Base-by-base conservation (phyloP, 2,329 filamentous ascomycete genomes). In the Ilyonectria sp. region DNA sequence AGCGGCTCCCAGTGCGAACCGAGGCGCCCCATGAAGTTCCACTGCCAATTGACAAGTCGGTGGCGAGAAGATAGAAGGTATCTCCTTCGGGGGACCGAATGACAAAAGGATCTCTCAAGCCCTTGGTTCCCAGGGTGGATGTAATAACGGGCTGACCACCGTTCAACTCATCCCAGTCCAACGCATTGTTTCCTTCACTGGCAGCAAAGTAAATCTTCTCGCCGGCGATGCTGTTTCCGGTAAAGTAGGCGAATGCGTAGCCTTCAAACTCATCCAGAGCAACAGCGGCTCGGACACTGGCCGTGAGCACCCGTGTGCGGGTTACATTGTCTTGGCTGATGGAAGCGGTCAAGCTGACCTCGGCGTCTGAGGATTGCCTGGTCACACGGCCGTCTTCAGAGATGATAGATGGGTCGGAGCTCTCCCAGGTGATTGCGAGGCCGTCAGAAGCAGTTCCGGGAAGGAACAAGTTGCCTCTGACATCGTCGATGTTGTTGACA, bases 211-310 rank as follows among this genome's bases (percentile, higher is more conserved):
- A 87, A 55, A 88, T 86, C 60, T 87, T 86, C 65, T 88, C 86
- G 23, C 86, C 86, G 0, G 78, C 77, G 15, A 73, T 65, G 1
- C 79, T 77, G 72, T 82, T 82, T 9, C 81, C 82, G 0, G 84
- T 87, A 70, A 88, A 88, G 71, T 87, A 88, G 0, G 83, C 80
- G 65, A 88, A 87, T 0, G 83, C 83, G 66, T 88, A 88, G 6
- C 83, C 86, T 50, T 84, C 80, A 33, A 80, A 79, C 0, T 77
- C 71, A 0, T 78, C 82, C 0, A 80, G 67, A 1, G 75, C 67
- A 1, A 72, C 75, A 3, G 79, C 78, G n/a, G 74, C 75, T 19
- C 75, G 75, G 17, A 84, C 79, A 3, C 76, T 79, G 21, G 81
- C 79, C 15, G 71, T 77, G 35, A 83, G 76, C 0, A 74, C 74